A percentile compares a stretch with the other conserved stretches of the same genome.
These are phyloP conservation scores for Hyphopichia pseudoburtonii DNA, from an alignment of 1,139 yeast genomes.

Conservation along the genomic window DNA sequence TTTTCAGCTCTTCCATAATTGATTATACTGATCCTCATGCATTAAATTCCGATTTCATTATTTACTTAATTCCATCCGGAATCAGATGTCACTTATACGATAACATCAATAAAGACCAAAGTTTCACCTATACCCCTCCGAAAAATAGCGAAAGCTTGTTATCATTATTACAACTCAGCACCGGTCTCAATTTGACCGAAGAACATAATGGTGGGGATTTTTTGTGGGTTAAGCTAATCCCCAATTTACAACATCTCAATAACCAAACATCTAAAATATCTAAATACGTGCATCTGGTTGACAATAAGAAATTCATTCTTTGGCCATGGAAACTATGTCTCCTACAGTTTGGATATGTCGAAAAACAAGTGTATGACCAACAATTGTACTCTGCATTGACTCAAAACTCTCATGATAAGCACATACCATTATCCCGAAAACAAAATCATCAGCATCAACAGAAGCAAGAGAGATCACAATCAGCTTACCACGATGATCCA, in stretches of 20 bases:
- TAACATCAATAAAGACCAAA: conserved; percentile 37
- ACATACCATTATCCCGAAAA: too few species aligned
- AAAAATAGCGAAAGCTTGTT: conserved; percentile 49
- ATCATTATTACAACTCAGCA: conserved; percentile 50
- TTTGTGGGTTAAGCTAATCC: conserved; percentile 66
- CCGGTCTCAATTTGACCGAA: conserved; percentile 43
- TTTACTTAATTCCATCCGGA: conserved; percentile 75
- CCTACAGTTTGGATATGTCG: conserved; percentile 47
- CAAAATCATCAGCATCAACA: conserved; percentile 12
- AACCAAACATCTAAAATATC: conserved; percentile 68
- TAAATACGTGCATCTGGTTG: conserved; percentile 50
- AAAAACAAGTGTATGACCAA: conserved; percentile 27
- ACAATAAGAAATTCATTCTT: conserved; percentile 55
- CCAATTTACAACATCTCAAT: conserved; percentile 65
- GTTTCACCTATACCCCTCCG: conserved; percentile 50
- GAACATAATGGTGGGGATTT: conserved; percentile 18
- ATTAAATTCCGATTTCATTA: conserved; percentile 39
- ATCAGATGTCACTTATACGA: conserved; percentile 63
- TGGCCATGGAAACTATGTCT: conserved; percentile 75
- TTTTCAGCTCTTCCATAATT: conserved; percentile 30
- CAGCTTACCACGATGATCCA: conserved; percentile 22
- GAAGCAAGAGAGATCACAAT: background rate
- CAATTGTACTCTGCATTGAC: conserved; percentile 18
- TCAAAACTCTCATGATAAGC: too few species aligned
- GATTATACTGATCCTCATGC: conserved; percentile 14